A percentile compares a stretch with the other conserved stretches of the same genome.
Evolutionary conservation across 2,329 filamentous ascomycete genomes (phyloP).

Genomic region (Cladophialophora carrionii): DNA sequence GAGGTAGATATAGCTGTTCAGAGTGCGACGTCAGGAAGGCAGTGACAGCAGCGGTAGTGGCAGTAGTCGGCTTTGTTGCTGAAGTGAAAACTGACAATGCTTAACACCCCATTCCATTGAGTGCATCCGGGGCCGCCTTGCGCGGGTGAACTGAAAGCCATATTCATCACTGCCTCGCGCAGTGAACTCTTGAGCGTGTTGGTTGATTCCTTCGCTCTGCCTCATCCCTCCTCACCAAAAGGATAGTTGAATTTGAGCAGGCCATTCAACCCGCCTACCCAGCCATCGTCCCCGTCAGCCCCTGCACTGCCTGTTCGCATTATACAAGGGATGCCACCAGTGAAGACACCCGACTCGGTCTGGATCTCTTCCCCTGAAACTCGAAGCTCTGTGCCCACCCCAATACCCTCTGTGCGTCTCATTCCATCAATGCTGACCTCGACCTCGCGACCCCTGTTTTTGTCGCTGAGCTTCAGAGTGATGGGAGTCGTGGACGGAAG

Average conservation of each 20-base stretch:
- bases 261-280: slow-evolving; percentile 93
- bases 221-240: slow-evolving; percentile 68
- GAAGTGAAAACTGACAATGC: neutral
- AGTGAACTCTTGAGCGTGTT: neutral
- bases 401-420: slow-evolving; percentile 65
- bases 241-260: slow-evolving; percentile 97
- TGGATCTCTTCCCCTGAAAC: slow-evolving; percentile 81
- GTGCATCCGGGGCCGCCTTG: neutral
- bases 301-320: slow-evolving; percentile 65
- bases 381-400: slow-evolving; percentile 78
- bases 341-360: slow-evolving; percentile 55
- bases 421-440: slow-evolving; percentile 80
- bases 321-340: slow-evolving; percentile 87
- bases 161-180: neutral
- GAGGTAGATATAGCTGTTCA: neutral
- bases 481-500: slow-evolving; percentile 85
- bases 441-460: slow-evolving; percentile 74
- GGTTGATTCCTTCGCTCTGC: neutral
- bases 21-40: neutral
- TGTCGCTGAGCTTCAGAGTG: slow-evolving; percentile 76
- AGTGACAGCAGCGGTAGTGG: neutral
- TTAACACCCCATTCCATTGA: neutral
- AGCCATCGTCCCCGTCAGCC: slow-evolving; percentile 74
- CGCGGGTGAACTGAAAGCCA: neutral
- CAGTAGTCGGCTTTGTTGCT: neutral